Percentiles rank a stretch among this genome's conserved stretches.
Evolutionary conservation across 1,139 yeast genomes (phyloP).

Genomic region (Lodderomyces beijingensis): DNA sequence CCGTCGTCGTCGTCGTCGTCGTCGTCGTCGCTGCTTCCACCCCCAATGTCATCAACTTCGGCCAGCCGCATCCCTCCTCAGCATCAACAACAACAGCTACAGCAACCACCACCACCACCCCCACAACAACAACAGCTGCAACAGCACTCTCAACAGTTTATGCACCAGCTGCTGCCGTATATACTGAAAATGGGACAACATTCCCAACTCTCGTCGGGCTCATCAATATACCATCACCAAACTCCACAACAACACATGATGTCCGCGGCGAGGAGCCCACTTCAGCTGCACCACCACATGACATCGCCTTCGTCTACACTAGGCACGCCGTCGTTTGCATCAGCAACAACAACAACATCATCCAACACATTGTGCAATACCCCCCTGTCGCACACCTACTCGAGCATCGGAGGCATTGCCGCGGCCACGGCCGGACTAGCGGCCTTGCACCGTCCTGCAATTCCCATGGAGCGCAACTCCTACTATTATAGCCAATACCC

Average conservation of each 20-base stretch:
- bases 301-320: neutral
- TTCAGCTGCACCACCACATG: neutral
- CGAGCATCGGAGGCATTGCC: neutral
- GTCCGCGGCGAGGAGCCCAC: neutral
- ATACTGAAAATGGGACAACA: neutral
- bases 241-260: neutral
- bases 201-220: too few relatives aligned
- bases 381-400: too few relatives aligned
- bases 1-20: conserved; percentile 1
- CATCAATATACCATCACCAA: too few relatives aligned
- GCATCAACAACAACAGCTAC: conserved; percentile 4
- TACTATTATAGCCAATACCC: conserved; percentile 61
- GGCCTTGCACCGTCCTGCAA: conserved; percentile 3
- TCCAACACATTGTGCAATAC: too few relatives aligned
- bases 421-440: neutral
- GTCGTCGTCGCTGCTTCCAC: conserved; percentile 1
- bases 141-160: neutral
- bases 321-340: conserved; percentile 1
- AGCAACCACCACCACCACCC: conserved; percentile 1
- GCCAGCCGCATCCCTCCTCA: conserved; percentile 1
- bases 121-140: neutral
- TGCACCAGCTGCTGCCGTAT: conserved; percentile 1
- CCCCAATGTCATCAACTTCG: conserved; percentile 3
- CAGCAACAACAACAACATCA: too few relatives aligned
- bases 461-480: conserved; percentile 35